Base-by-base conservation (phyloP, 345 rosid species). In the Lepidium sativum region DNA sequence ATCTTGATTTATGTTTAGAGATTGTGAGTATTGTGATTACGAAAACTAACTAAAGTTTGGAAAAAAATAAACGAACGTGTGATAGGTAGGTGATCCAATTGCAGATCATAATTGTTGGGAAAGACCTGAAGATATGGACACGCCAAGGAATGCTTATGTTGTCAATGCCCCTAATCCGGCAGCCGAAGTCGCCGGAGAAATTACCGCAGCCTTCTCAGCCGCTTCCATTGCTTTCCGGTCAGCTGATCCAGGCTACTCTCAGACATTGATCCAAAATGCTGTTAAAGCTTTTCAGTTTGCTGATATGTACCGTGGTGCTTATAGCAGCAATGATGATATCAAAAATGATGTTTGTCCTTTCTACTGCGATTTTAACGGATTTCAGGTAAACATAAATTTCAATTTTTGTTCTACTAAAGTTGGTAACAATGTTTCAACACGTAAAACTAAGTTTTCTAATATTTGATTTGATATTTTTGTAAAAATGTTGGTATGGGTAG, bases 91-190 rank as follows among this genome's bases (percentile, higher is more conserved):
- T 51, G 96, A 94, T 74, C 97, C 97, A 45, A 75, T 47, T 10
- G 70, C 20, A 12, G 99, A 94, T 78, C 99, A 94, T 54, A 77
- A 66, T 61, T 94, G 99, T 23, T 94, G 99, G 99, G 99, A 94
- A 71, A 77, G 99, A 29, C 96, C 99, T 1, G 99, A 94, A 60
- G 97, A 94, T 63, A 90, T 94, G 99, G 99, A 94, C 70, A 90
- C 97, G 1, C 68, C 83, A 2, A 75, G 99, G 61, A 85, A 88
- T 0, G 91, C 86, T 10, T 90, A 90, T 41, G 89, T 78, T 0
- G 91, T 94, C 6, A 89, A 82, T 69, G 91, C 92, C 4, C 99
- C 97, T 0, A 88, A 81, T 21, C 80, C 97, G 0, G 99, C 97
- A 16, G 90, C 97, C 0, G 97, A 94, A 47, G 88, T 94, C 0